Percentiles rank a stretch among this genome's conserved stretches.
phyloP scores from a whole-genome alignment of 768 basidiomycete species.

The Boletus reticuloceps region DNA sequence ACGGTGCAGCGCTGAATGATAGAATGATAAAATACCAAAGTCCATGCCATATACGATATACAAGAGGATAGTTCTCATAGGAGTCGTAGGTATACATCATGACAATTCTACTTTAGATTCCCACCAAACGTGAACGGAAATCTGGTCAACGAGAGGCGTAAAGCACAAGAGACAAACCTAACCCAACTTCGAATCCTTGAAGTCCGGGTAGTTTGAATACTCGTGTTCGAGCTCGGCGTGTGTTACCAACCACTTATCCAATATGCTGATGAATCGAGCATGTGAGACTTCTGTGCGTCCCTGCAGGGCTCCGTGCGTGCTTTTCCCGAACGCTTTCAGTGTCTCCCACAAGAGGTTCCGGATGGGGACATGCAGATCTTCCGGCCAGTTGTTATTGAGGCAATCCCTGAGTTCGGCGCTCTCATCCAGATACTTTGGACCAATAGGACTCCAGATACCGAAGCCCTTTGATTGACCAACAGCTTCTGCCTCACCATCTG shows the following conservation, averaged over 20 bases:
- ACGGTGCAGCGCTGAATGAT: no score
- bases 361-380: background rate
- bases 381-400: background rate
- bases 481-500: background rate
- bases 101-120: no score
- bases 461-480: no score
- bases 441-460: no score
- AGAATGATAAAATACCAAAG: no score
- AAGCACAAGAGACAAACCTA: no score
- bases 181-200: background rate
- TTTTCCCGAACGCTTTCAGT: background rate
- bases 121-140: no score
- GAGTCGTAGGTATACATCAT: no score
- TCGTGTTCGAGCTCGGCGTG: background rate
- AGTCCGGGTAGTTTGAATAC: conserved; percentile 1
- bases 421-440: background rate
- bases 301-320: background rate
- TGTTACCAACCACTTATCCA: background rate
- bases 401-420: background rate
- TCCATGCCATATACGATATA: no score
- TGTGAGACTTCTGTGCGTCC: background rate
- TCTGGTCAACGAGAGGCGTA: no score
- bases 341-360: background rate
- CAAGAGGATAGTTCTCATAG: no score
- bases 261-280: background rate